Base-by-base conservation (phyloP, 2,329 filamentous ascomycete species). In the Cryphonectria radicalis region DNA sequence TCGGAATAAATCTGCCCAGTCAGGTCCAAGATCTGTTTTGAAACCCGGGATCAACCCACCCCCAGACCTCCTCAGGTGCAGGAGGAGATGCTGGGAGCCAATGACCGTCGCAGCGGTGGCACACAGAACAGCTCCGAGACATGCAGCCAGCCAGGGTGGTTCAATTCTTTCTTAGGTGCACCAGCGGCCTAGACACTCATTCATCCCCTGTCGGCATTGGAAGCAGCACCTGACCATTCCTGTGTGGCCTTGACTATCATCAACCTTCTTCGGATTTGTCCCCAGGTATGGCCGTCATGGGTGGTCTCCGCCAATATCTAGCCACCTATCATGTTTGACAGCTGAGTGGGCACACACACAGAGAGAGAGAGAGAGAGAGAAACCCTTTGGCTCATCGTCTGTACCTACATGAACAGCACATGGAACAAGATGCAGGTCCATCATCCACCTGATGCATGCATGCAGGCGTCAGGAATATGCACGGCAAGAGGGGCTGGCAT, bases 101-200 rank as follows among this genome's bases (percentile, higher is more conserved):
- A 37, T 46, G 25, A 32, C 63, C 37, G 63, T 43, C 25, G 19
- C 63, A 22, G 40, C 53, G 53, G 32, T 67, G 64, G 35, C 63
- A 70, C 57, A 60, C 59, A n/a, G 35, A 50, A 50, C 43, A 46
- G 69, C 63, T 71, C 63, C 69, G 63, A 71, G 67, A 71, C 69
- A 59, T 28, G 53, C 53, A n/a, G n/a, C n/a, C n/a, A 57, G 53
- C 25, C 53, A 57, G 25, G 13, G 25, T 28, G 53, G 53, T 57
- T 17, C 53, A 59, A 59, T 35, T 32, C 28, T 57, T 50, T 10
- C 25, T 32, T 59, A 17, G 55, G 25, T 55, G 53, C 50, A 55
- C 22, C 50, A 22, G 4, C 22, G 17, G 43, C 43, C 6, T 50
- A 22, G 42, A 17, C 43, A 46, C 43, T 17, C 43, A 22, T 32